Evolutionary conservation across 805 yeast genomes (phyloP), one percentile per base, ranked within the genome.

Genomic region (Wickerhamiella alocasiicola): DNA sequence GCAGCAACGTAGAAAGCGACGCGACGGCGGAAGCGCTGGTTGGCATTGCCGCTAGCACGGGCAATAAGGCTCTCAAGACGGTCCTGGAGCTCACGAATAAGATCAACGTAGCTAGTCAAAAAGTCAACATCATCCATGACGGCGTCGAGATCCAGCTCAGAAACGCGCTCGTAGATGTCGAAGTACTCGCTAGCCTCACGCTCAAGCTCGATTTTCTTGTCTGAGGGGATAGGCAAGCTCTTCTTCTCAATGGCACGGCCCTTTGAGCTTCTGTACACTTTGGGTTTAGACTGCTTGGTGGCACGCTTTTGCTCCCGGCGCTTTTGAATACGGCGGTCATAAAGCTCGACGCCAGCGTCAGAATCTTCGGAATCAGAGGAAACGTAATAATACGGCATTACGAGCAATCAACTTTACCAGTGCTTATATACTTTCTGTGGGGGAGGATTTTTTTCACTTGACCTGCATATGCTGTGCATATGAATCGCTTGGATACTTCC

Each of bases 141-240:
- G 28, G 42, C 31, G 46, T 51, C 54, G 36, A 52, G 49, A 36
- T 52, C 99, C 43, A 52, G 45, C 36, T 48, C 46, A 26, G 51
- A 48, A 28, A 47, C 44, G 43, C 51, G 44, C 43, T 52, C 55
- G 43, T 41, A 52, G 36, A 50, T 39, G 28, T 42, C 47, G 36
- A 52, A 47, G 32, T 46, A 48, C 45, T 51, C 54, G 11, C 45
- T 48, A 24, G 53, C 55, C 50, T 51, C 54, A 31, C 41, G 44
- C 39, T 48, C 48, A 23, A 52, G 44, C 24, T 47, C 46, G 5
- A 43, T 30, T 33, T 46, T 44, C 39, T 45, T 44, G 43, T 35
- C 37, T 17, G 33, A 29, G 35, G 37, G 30, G 17, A 30, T 23
- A 24, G 41, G 44, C 19, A 19, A 25, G n/a, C 36, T 26, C 41